Evolutionary conservation across 441 rosid species (phyloP).

Genomic region (Euphorbia corollata): DNA sequence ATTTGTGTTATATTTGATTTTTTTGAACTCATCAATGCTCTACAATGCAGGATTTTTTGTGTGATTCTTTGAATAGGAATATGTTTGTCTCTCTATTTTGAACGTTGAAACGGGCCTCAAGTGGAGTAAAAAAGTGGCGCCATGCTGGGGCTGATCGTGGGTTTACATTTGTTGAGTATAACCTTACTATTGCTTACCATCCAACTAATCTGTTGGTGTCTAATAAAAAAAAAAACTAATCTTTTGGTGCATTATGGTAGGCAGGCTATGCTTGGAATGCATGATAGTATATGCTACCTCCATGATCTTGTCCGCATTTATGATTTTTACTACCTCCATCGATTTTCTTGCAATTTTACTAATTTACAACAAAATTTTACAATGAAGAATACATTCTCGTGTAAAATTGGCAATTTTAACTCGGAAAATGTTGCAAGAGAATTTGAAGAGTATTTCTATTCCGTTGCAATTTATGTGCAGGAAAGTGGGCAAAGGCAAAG

Average conservation of each 20-base stretch:
- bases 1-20: neutral
- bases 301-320: too few relatives aligned
- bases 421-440: too few relatives aligned
- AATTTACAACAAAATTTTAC: too few relatives aligned
- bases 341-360: too few relatives aligned
- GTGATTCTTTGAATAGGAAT: slow-evolving; percentile 88
- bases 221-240: too few relatives aligned
- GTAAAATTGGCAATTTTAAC: too few relatives aligned
- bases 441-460: too few relatives aligned
- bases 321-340: too few relatives aligned
- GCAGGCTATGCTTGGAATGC: slow-evolving; percentile 64
- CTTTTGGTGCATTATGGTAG: slow-evolving; percentile 86
- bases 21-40: slow-evolving; percentile 28
- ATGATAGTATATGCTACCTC: too few relatives aligned
- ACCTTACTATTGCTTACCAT: slow-evolving; percentile 85
- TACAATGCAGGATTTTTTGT: slow-evolving; percentile 86
- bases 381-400: too few relatives aligned
- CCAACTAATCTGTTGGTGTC: slow-evolving; percentile 80
- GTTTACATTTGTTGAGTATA: slow-evolving; percentile 60
- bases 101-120: slow-evolving; percentile 44
- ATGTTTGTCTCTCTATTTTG: slow-evolving; percentile 90
- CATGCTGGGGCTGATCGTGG: slow-evolving; percentile 93
- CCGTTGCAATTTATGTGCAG: too few relatives aligned
- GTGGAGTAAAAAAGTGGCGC: slow-evolving; percentile 83
- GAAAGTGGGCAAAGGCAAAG: too few relatives aligned